Evolutionary conservation across 768 basidiomycete species (phyloP), one percentile per base, ranked within the genome.

Genomic region (Amyloporia xantha): DNA sequence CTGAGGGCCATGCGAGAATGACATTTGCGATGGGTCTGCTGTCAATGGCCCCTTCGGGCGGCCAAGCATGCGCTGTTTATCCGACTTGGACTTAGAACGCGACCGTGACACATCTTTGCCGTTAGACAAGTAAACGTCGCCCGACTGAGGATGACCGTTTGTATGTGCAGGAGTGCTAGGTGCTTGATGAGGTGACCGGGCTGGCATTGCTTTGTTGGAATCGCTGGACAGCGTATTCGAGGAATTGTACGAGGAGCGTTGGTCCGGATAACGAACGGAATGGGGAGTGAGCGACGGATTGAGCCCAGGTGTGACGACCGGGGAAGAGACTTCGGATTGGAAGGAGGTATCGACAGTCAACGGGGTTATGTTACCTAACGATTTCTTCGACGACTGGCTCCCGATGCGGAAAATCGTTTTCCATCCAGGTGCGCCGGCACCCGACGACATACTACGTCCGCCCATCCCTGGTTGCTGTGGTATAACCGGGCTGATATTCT

Each of bases 161-260:
- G 58, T 47, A 56, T 61, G 63, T 15, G 45, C 61, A 44, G 54
- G 61, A 13, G 47, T 59, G 35, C 48, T 59, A 27, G 41, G 58
- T 19, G 52, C 49, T 17, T 54, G 50, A 13, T 54, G 58, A 5
- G 53, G 51, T 27, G 54, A 49, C 39, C 57, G 40, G 25, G 57
- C 44, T 2, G 62, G 57, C 52, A 62, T 57, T 50, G 59, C 59
- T 41, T 66, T 68, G 63, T 76, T 79, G 1, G 85, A 87, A 59
- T 87, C 87, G 56, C 75, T 83, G 13, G 88, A 89, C 52, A 79
- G 79, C 1, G 84, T 82, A 54, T 81, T 79, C 40, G 85, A 88
- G 12, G 86, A 89, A 61, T 84, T 87, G 68, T 79, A 86, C 10
- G 89, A 91, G 26, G 78, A 84, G 46, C 86, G 78, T 47, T 77